phyloP scores from a whole-genome alignment of 75 land plant genomes.

The Picea sitchensis region DNA sequence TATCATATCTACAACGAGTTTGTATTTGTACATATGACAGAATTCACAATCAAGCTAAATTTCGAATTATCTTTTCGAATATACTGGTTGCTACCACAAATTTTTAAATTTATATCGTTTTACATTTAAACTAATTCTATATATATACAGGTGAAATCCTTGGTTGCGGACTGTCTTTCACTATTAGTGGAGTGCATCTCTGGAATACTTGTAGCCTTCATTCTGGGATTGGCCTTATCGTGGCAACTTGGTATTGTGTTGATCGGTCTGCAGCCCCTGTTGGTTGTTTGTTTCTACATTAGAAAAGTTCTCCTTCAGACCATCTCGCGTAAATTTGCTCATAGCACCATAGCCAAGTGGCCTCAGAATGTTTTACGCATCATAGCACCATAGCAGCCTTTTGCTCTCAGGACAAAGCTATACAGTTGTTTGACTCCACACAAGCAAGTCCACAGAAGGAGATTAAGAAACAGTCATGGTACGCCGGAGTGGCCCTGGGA shows the following conservation, averaged over 20 bases:
- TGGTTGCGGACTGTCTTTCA: slow-evolving; percentile 31
- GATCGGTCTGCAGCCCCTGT: slow-evolving; percentile 32
- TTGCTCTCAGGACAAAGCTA: slow-evolving; percentile 31
- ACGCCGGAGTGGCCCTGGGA: slow-evolving; percentile 63
- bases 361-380: slow-evolving; percentile 22
- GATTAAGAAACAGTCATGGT: slow-evolving; percentile 39
- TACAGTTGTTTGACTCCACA: slow-evolving; percentile 39
- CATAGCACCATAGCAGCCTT: slow-evolving; percentile 15
- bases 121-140: background rate
- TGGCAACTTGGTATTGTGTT: slow-evolving; percentile 42
- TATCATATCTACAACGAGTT: too few species aligned
- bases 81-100: background rate
- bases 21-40: too few species aligned
- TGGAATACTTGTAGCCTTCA: slow-evolving; percentile 19
- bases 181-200: slow-evolving; percentile 19
- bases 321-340: background rate
- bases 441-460: slow-evolving; percentile 43
- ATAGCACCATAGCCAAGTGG: slow-evolving; percentile 21
- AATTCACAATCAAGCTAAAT: too few species aligned
- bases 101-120: background rate
- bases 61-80: background rate
- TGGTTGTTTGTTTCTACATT: slow-evolving; percentile 20
- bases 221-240: slow-evolving; percentile 14
- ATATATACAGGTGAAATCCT: slow-evolving; percentile 25
- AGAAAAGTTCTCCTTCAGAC: slow-evolving; percentile 18